Evolutionary conservation across 208 protist genomes (phyloP), one percentile per base, ranked within the genome.

Genomic region (Acanthamoeba comandoni): DNA sequence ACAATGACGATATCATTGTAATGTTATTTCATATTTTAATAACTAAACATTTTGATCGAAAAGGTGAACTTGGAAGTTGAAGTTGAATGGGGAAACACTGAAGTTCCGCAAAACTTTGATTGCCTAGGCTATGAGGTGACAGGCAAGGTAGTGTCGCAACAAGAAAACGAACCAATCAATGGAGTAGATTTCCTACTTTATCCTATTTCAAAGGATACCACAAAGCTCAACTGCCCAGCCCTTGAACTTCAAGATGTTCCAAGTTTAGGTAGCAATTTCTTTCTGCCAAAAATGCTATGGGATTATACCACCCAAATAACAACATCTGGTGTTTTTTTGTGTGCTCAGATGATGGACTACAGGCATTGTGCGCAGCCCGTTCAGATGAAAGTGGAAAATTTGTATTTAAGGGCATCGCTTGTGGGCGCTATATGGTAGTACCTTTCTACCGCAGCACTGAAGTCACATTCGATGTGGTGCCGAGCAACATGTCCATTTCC

Each of bases 101-200:
- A 62, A 31, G 84, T 90, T 9, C 43, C 35, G 62, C 51, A 90
- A 19, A 51, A 90, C n/a, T 39, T 90, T 24, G 49, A 58, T 3
- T 49, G 70, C 11, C 51, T 49, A 15, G 84, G 84, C 57, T 90
- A 65, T 49, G 84, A 75, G 4, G 62, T 90, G 13, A 53, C 62
- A 7, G 84, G 84, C 58, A 5, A 7, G 49, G 84, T 90, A 2
- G 43, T 65, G 39, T 77, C 62, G 26, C 29, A 52, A 31, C 64
- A 90, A n/a, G 84, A 90, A 31, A 90, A 75, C 43, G 84, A 43
- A 9, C 26, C 84, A 29, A 65, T 90, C 26, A 13, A 60, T 49
- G 84, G 84, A 48, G 84, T 90, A 15, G 84, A 90, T 29, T 75
- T 90, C 48, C 39, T 75, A 29, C 84, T 90, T 35, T 90, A 90